A percentile compares a stretch with the other conserved stretches of the same genome.
Evolutionary conservation across 139 green algal genomes (phyloP).

Genomic region (Asterochloris erici): DNA sequence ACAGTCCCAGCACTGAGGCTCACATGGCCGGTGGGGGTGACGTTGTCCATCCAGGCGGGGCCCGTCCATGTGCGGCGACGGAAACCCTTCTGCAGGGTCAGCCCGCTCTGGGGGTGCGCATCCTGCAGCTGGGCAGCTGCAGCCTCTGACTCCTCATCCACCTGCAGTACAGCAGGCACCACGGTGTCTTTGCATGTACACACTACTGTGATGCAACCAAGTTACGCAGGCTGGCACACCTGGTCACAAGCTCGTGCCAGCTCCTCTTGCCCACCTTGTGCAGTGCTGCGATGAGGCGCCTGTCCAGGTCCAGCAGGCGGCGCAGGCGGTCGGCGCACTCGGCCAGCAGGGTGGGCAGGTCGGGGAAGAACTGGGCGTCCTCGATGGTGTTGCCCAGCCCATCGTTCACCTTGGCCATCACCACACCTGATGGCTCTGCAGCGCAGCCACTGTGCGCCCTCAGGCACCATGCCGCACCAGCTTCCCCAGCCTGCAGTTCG

Average conservation of each 20-base stretch:
- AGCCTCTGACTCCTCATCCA: conserved; percentile 8
- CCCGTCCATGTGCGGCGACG: conserved; percentile 54
- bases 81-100: conserved; percentile 59
- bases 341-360: conserved; percentile 44
- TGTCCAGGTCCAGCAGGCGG: conserved; percentile 33
- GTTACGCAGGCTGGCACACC: neutral
- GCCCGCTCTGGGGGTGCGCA: conserved; percentile 40
- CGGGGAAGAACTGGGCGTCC: conserved; percentile 62
- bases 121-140: neutral
- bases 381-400: conserved; percentile 49
- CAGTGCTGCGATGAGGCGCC: conserved; percentile 15
- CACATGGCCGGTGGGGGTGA: conserved; percentile 22
- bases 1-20: neutral
- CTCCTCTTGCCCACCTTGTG: neutral
- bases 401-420: neutral
- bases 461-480: too few relatives aligned
- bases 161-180: conserved; percentile 8
- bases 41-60: conserved; percentile 54
- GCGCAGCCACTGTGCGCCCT: too few relatives aligned
- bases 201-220: too few relatives aligned
- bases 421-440: neutral
- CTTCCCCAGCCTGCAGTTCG: too few relatives aligned
- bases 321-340: conserved; percentile 35
- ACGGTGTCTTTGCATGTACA: too few relatives aligned
- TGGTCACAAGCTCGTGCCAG: neutral